These are phyloP conservation scores for Salvia rosmarinus DNA, from an alignment of 257 asterid genomes.

Conservation along the genomic window DNA sequence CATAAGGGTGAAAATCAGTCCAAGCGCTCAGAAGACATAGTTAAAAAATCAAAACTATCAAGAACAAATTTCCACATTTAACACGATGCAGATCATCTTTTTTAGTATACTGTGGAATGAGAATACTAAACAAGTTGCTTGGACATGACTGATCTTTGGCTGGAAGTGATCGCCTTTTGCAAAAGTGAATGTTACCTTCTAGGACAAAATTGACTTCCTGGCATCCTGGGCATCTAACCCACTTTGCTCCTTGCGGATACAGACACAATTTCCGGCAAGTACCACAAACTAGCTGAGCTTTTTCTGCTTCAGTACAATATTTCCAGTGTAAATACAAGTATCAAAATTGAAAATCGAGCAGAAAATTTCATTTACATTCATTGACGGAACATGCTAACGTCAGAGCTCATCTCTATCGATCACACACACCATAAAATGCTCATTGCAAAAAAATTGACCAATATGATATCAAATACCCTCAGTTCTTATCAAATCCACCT, in stretches of 20 bases:
- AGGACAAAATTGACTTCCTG: conserved; percentile 75
- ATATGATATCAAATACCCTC: neutral
- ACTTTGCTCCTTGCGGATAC: conserved; percentile 79
- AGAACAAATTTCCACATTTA: neutral
- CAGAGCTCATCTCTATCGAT: neutral
- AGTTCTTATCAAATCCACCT: conserved; percentile 12
- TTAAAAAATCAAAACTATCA: neutral
- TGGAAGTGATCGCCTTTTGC: conserved; percentile 7
- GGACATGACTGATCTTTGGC: neutral
- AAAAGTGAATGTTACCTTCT: conserved; percentile 61
- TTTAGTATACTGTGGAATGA: neutral
- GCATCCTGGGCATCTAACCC: conserved; percentile 85
- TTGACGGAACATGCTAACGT: neutral
- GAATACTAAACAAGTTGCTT: conserved; percentile 15
- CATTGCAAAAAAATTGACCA: too few species aligned
- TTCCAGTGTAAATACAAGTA: conserved; percentile 16
- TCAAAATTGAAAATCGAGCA: conserved; percentile 16
- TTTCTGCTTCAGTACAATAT: conserved; percentile 52
- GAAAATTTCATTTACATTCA: neutral
- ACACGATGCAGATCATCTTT: neutral
- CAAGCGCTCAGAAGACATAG: conserved; percentile 2
- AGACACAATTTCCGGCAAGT: conserved; percentile 70
- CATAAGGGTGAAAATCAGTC: conserved; percentile 7
- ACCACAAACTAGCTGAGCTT: conserved; percentile 91
- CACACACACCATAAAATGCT: neutral